A percentile compares a stretch with the other conserved stretches of the same genome.
These are phyloP conservation scores for Paraconiothyrium sp. DNA, from an alignment of 2,329 filamentous ascomycete genomes.

Conservation along the genomic window DNA sequence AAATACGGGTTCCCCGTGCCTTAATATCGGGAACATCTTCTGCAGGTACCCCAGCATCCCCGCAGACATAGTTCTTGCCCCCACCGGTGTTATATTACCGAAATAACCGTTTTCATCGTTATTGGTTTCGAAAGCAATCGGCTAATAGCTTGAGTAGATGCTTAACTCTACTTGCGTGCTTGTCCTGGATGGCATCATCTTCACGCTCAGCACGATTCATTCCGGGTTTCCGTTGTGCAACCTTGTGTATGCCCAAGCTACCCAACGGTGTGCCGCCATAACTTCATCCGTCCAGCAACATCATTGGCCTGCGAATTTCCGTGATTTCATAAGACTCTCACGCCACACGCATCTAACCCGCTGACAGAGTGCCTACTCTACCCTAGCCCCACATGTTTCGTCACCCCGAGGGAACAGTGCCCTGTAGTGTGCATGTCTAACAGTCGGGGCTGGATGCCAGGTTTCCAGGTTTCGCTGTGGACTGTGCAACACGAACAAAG, in stretches of 20 bases:
- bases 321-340: slow-evolving; percentile 5
- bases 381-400: background rate
- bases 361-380: background rate
- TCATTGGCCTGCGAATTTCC: background rate
- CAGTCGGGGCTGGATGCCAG: background rate
- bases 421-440: background rate
- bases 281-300: background rate
- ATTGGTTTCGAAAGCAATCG: slow-evolving; percentile 28
- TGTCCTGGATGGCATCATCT: slow-evolving; percentile 24
- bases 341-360: slow-evolving; percentile 14
- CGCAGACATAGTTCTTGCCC: slow-evolving; percentile 25
- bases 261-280: background rate
- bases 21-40: slow-evolving; percentile 8
- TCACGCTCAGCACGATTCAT: slow-evolving; percentile 1
- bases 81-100: slow-evolving; percentile 23
- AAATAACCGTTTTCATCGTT: slow-evolving; percentile 23
- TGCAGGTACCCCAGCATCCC: slow-evolving; percentile 21
- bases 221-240: slow-evolving; percentile 14
- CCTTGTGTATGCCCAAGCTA: background rate
- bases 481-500: background rate
- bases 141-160: slow-evolving; percentile 38
- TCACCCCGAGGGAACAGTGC: background rate
- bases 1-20: slow-evolving; percentile 1
- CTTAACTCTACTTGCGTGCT: slow-evolving; percentile 28
- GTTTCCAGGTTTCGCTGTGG: slow-evolving; percentile 3